Evolutionary conservation across 805 yeast species (phyloP), one percentile per base, ranked within the genome.

Genomic region (Ogataea salicorniae): DNA sequence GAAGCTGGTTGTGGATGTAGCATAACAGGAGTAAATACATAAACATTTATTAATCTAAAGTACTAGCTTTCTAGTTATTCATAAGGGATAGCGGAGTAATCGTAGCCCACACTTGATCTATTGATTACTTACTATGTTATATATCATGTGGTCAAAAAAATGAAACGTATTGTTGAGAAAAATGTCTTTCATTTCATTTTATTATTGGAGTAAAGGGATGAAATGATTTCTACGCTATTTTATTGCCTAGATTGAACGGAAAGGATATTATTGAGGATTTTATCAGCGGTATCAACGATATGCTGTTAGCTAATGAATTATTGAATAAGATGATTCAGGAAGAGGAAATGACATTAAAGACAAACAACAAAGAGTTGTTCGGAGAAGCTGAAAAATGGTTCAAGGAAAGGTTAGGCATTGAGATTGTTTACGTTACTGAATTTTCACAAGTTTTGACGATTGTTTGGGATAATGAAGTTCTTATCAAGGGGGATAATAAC

Each of bases 381-480:
- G 61, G 55, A n/a, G 74, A 70, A 26, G 81, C 82, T 3, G 87
- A 81, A 52, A 58, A 61, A 33, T 77, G 71, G 65, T 71, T 80
- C 39, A 55, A 65, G 52, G 66, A 71, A 5, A 84, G 81, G 50
- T 73, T 82, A 55, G 84, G 81, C 0, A 68, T 87, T 42, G 72
- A 76, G 45, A 61, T 89, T 14, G 66, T 68, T 41, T 89, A 85
- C 58, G 92, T 87, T 39, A 79, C 75, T 55, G 89, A 85, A 53
- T 84, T 90, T 54, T 78, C 86, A 74, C 95, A 89, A 60, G 95
- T 83, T 11, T 67, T 89, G 39, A 69, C 68, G 34, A 72, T 74
- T 36, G 87, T 84, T n/a, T 88, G 96, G 96, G 75, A 74, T 7
- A 73, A 70, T 34, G 73, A 70, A 18, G 60, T 75, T 18, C 16